phyloP scores from a whole-genome alignment of 352 stramenopile species.

The Globisporangium paddicum region DNA sequence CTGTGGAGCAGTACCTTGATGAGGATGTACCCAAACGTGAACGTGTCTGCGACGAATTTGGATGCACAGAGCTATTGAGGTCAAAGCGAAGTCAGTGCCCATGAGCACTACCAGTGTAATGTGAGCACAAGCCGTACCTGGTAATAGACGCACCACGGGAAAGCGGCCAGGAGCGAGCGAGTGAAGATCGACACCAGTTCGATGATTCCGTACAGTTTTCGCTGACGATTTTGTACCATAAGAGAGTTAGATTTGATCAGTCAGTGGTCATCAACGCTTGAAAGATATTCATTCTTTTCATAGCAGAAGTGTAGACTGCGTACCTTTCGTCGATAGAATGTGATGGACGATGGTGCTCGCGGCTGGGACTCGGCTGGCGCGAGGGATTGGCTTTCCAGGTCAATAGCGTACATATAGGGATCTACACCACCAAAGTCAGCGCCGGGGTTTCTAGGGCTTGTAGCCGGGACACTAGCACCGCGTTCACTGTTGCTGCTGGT shows the following conservation, averaged over 20 bases:
- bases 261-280: no score
- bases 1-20: slow-evolving; percentile 47
- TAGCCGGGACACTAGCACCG: not conserved
- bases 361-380: slow-evolving; percentile 10
- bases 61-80: slow-evolving; percentile 38
- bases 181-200: slow-evolving; percentile 71
- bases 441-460: not conserved
- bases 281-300: not conserved
- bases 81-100: no score
- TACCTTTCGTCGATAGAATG: slow-evolving; percentile 77
- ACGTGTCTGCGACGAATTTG: slow-evolving; percentile 69
- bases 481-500: not conserved
- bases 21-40: slow-evolving; percentile 74
- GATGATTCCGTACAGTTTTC: slow-evolving; percentile 74
- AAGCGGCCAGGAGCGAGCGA: slow-evolving; percentile 43
- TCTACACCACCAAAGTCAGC: not conserved
- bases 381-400: slow-evolving; percentile 12
- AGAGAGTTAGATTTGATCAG: not conserved
- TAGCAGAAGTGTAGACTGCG: not conserved
- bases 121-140: slow-evolving; percentile 20
- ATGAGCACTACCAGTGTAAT: no score
- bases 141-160: slow-evolving; percentile 81
- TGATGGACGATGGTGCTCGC: slow-evolving; percentile 25
- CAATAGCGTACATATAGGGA: not conserved
- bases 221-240: slow-evolving; percentile 20